phyloP scores from a whole-genome alignment of 208 protist genomes.

The Crithidia thermophila region DNA sequence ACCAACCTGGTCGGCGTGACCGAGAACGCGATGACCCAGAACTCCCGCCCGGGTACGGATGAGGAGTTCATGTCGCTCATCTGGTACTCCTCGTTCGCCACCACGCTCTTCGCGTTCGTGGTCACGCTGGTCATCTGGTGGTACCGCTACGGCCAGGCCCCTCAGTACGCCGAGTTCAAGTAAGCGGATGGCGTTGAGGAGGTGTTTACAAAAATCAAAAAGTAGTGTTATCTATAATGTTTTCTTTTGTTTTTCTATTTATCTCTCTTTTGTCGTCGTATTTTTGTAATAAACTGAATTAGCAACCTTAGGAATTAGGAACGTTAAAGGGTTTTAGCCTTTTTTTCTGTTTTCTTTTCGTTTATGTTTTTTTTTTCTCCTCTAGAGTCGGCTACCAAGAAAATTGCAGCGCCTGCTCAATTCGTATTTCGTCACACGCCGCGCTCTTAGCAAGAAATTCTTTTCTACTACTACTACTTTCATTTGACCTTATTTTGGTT shows the following conservation, averaged over 20 bases:
- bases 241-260: conserved; percentile 12
- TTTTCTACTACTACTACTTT: conserved; percentile 15
- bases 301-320: conserved; percentile 24
- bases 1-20: conserved; percentile 77
- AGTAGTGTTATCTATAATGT: conserved; percentile 3
- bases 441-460: conserved; percentile 9
- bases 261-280: conserved; percentile 5
- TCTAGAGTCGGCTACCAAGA: neutral
- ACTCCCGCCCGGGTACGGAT: conserved; percentile 85
- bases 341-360: conserved; percentile 13
- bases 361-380: conserved; percentile 1
- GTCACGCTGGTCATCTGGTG: conserved; percentile 73
- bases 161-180: conserved; percentile 82
- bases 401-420: neutral
- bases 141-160: conserved; percentile 89
- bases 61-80: conserved; percentile 91
- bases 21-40: conserved; percentile 77
- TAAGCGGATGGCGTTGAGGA: conserved; percentile 27
- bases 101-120: conserved; percentile 73
- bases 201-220: neutral
- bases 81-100: conserved; percentile 77
- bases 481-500: conserved; percentile 24
- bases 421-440: neutral
- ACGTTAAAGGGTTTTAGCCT: neutral
- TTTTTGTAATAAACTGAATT: conserved; percentile 10